Evolutionary conservation across 2,329 filamentous ascomycete species (phyloP).

Genomic region (Arthrobotrys sphaeroides): DNA sequence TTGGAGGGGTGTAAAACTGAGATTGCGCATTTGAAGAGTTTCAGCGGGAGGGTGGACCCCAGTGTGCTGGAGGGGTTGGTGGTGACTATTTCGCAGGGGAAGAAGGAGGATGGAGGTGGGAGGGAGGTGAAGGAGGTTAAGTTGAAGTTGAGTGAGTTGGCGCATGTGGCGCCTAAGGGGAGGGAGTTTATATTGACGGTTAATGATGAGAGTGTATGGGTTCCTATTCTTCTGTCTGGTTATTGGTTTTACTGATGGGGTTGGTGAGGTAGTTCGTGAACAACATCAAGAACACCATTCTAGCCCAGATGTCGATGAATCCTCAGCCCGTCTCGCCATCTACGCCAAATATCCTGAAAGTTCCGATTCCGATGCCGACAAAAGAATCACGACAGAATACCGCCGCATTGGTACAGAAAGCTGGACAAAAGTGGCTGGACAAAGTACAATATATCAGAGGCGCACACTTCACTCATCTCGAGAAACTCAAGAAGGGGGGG

Average conservation of each 20-base stretch:
- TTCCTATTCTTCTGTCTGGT: neutral
- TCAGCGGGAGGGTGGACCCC: conserved; percentile 46
- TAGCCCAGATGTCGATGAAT: conserved; percentile 46
- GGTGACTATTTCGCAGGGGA: conserved; percentile 37
- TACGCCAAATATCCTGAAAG: conserved; percentile 47
- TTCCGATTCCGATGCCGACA: conserved; percentile 48
- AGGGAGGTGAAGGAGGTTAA: conserved; percentile 34
- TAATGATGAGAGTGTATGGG: conserved; percentile 47
- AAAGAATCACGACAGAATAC: conserved; percentile 43
- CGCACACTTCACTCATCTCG: conserved; percentile 40
- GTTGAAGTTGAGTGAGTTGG: conserved; percentile 39
- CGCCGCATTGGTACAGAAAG: conserved; percentile 31
- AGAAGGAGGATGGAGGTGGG: conserved; percentile 32
- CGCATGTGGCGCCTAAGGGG: conserved; percentile 47
- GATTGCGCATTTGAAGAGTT: conserved; percentile 37
- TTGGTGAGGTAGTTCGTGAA: conserved; percentile 35
- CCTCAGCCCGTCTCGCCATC: conserved; percentile 43
- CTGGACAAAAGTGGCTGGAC: conserved; percentile 45
- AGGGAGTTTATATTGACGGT: conserved; percentile 50
- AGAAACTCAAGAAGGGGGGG: conserved; percentile 25
- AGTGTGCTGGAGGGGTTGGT: conserved; percentile 40
- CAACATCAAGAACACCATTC: conserved; percentile 42
- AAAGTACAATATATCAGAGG: conserved; percentile 42
- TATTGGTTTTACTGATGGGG: neutral
- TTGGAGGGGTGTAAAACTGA: conserved; percentile 29